These are phyloP conservation scores for Elsinoe perseae DNA, from an alignment of 2,329 filamentous ascomycete species.

Conservation along the genomic window DNA sequence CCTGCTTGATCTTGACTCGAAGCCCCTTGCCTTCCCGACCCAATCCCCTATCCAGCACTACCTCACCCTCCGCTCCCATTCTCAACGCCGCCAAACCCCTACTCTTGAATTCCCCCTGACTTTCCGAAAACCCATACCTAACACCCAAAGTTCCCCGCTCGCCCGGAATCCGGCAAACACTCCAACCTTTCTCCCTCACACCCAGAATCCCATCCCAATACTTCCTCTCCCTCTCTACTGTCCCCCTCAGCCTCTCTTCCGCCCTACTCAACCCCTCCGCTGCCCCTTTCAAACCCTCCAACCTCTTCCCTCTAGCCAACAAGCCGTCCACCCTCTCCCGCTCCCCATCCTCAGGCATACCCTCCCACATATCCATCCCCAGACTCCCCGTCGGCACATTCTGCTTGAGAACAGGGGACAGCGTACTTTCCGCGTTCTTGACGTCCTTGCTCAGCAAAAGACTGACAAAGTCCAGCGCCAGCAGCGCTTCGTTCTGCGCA, in stretches of 20 bases:
- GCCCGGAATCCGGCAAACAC: constrained; percentile 66
- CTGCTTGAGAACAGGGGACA: constrained; percentile 63
- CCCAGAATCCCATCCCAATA: constrained; percentile 85
- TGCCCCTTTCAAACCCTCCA: constrained; percentile 67
- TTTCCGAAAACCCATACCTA: constrained; percentile 80
- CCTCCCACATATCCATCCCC: constrained; percentile 55
- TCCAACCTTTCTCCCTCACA: constrained; percentile 79
- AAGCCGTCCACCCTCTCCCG: constrained; percentile 32
- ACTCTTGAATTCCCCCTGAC: constrained; percentile 51
- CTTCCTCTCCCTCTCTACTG: constrained; percentile 69
- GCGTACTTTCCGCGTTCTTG: constrained; percentile 59
- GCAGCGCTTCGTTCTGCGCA: constrained; percentile 54
- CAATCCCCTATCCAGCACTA: constrained; percentile 63
- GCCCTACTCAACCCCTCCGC: constrained; percentile 67
- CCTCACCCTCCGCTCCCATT: constrained; percentile 63
- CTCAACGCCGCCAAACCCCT: constrained; percentile 75
- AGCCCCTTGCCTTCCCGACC: constrained; percentile 51
- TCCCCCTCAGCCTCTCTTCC: constrained; percentile 62
- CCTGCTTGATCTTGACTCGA: constrained; percentile 56
- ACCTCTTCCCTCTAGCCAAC: constrained; percentile 62
- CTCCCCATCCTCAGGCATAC: constrained; percentile 50
- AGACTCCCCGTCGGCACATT: constrained; percentile 67
- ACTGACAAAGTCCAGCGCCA: constrained; percentile 75
- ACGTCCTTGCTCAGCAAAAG: constrained; percentile 73
- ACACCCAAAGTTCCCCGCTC: constrained; percentile 72